Evolutionary conservation across 768 basidiomycete genomes (phyloP), one percentile per base, ranked within the genome.

Genomic region (Coprinopsis sp.): DNA sequence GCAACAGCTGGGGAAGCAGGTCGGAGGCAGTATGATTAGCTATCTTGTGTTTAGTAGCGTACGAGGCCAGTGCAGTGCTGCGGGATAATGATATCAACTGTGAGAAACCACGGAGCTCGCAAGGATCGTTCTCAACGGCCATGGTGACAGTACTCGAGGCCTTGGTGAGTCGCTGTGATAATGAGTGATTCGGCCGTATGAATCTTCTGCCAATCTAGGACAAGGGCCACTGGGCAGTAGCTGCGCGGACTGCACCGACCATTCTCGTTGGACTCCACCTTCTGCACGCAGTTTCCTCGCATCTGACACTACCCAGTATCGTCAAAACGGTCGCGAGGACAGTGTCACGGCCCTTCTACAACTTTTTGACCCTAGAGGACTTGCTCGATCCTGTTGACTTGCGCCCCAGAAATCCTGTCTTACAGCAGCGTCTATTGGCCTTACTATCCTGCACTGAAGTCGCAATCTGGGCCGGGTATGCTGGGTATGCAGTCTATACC

Each of bases 321-420:
- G 3, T 43, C 8, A 33, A 28, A n/a, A 44, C 30, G 6, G 18
- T 36, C 14, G 36, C 41, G 48, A 37, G 24, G 14, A 22, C 13
- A 3, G 28, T 28, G 8, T 44, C 41, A 22, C 14, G 21, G 22
- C 80, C 79, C 1, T 79, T 81, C 52, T 58, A 62, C 18, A 74
- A 74, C 59, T 83, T 82, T 53, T 57, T 83, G 44, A 65, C 66
- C 8, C 58, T 73, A 10, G 68, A 75, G 41, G 79, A 81, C 58
- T 58, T 82, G n/a, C 64, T 65, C 30, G 72, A 72, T 37, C 60
- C 72, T 16, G 61, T 62, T 16, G 64, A 67, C 43, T 47, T 46
- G 28, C 53, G 62, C 31, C 54, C 54, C 24, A 52, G 51, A 47
- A 50, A 57, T 28, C 58, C 61, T 3, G 49, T 56, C 16, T 56